phyloP scores from a whole-genome alignment of 805 yeast genomes.

The Barnettozyma sucrosica region DNA sequence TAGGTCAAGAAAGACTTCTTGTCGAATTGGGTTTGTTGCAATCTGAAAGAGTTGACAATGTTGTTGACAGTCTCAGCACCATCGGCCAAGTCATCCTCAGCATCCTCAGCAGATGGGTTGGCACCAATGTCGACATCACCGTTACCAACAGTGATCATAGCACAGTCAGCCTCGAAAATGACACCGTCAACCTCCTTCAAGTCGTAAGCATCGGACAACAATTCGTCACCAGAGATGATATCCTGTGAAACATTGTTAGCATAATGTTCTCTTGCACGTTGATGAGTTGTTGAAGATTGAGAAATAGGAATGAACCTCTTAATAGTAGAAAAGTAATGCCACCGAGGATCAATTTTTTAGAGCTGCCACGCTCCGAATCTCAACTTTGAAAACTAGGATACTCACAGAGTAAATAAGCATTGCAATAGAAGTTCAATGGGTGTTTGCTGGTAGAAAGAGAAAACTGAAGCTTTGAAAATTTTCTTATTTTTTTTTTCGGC shows the following conservation, averaged over 20 bases:
- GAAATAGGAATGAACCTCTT: neutral
- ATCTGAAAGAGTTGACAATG: constrained; percentile 97
- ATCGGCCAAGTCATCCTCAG: constrained; percentile 71
- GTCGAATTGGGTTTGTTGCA: constrained; percentile 93
- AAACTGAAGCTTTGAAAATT: constrained; percentile 1
- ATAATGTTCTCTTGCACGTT: neutral
- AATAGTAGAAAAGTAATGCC: neutral
- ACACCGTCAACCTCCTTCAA: constrained; percentile 79
- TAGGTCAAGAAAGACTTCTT: constrained; percentile 95
- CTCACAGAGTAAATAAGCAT: constrained; percentile 19
- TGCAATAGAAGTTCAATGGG: constrained; percentile 2
- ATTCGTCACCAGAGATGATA: constrained; percentile 90
- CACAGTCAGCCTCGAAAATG: constrained; percentile 95
- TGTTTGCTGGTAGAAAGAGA: neutral
- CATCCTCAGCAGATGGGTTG: constrained; percentile 98
- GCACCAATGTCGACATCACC: constrained; percentile 98
- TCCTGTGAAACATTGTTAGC: constrained; percentile 46
- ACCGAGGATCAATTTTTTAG: neutral
- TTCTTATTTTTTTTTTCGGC: constrained; percentile 9
- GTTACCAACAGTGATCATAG: constrained; percentile 82
- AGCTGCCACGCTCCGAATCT: too few relatives aligned
- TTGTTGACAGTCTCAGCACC: constrained; percentile 92
- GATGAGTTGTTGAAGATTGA: neutral
- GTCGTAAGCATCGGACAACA: constrained; percentile 96
- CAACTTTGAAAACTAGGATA: neutral